Evolutionary conservation across 202 grass and related monocot species (phyloP), one percentile per base, ranked within the genome.

Genomic region (Musa balbisiana): DNA sequence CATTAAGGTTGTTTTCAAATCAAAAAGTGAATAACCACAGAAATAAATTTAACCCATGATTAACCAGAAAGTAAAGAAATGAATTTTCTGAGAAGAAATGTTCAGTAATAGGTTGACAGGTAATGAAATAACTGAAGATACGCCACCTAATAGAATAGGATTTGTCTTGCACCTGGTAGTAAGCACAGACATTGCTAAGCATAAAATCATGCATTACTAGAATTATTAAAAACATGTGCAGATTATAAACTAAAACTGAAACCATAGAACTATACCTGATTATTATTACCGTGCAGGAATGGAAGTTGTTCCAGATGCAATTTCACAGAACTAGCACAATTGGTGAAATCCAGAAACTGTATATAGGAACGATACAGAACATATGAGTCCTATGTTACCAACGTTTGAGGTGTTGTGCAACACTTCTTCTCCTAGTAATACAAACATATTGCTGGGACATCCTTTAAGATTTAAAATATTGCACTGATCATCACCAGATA

Each of bases 401-500:
- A 20, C 33, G 4, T 20, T 9, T 62, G 20, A 19, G 20, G 16
- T 62, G 20, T 62, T 20, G 8, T 73, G 54, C 70, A 72, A 54
- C 49, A 73, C 25, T 20, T 54, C 56, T 27, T 27, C 29, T 33
- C 29, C 29, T 33, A 33, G 29, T 33, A 33, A 33, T 33, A 33
- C 29, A 33, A 33, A 33, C 29, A 33, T 33, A 43, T 43, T 43
- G 33, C 33, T 43, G 33, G 33, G 33, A 43, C 33, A 43, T 9
- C 14, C 56, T 60, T 60, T 19, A 3, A 13, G 24, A 15, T 24
- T 2, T 91, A 74, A 87, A 76, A 93, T 93, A 83, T 92, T 93
- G 82, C 90, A 91, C 49, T 73, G 87, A 68, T 93, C 88, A 9
- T 93, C 93, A 65, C 84, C 88, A 4, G 67, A 86, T n/a, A 93